phyloP scores from a whole-genome alignment of 1,284 basidiomycete species.

The Neotropicomus parvogracilis region DNA sequence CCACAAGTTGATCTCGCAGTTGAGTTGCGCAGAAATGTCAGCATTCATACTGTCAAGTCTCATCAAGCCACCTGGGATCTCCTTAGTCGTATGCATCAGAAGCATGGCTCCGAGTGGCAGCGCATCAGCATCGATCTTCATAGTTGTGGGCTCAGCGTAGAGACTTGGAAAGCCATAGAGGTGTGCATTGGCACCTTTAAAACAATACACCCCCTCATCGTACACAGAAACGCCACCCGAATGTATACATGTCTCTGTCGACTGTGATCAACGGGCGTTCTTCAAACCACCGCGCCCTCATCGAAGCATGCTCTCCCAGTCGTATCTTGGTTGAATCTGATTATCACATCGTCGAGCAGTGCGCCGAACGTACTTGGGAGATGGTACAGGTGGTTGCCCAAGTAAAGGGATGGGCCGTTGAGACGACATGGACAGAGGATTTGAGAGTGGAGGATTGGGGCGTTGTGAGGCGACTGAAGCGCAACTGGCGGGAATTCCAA shows the following conservation, averaged over 20 bases:
- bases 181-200: slow-evolving; percentile 35
- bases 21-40: slow-evolving; percentile 65
- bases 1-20: slow-evolving; percentile 76
- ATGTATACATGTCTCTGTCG: slow-evolving; percentile 76
- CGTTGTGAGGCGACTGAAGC: slow-evolving; percentile 56
- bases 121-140: slow-evolving; percentile 72
- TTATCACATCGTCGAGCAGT: slow-evolving; percentile 52
- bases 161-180: slow-evolving; percentile 65
- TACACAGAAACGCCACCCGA: slow-evolving; percentile 57
- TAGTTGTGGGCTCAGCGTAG: slow-evolving; percentile 70
- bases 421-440: slow-evolving; percentile 52
- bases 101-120: slow-evolving; percentile 51
- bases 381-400: slow-evolving; percentile 63
- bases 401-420: slow-evolving; percentile 63
- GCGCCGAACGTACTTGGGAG: slow-evolving; percentile 60
- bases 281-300: slow-evolving; percentile 53
- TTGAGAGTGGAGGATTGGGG: slow-evolving; percentile 48
- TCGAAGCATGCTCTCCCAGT: slow-evolving; percentile 52
- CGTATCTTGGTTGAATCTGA: slow-evolving; percentile 80
- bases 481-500: slow-evolving; percentile 64
- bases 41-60: slow-evolving; percentile 76
- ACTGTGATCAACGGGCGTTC: slow-evolving; percentile 73
- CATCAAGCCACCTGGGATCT: slow-evolving; percentile 62
- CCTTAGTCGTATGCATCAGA: slow-evolving; percentile 49
- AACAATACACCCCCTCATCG: slow-evolving; percentile 7